These are phyloP conservation scores for Botrytis squamosa DNA, from an alignment of 2,329 filamentous ascomycete genomes.

Conservation along the genomic window DNA sequence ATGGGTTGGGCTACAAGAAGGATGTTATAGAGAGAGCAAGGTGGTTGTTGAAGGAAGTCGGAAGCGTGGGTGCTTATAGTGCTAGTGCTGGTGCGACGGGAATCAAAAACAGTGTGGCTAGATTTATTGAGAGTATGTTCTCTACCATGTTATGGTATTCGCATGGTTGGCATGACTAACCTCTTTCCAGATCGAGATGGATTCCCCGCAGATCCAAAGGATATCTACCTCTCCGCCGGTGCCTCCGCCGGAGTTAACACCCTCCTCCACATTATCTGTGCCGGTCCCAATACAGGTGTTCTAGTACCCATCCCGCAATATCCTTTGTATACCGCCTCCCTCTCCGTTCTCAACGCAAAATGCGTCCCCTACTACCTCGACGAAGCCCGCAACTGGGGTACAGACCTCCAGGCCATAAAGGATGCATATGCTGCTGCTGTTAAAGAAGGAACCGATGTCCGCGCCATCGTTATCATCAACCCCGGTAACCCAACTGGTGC, in stretches of 20 bases:
- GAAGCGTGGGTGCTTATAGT: constrained; percentile 94
- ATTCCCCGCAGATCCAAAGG: constrained; percentile 73
- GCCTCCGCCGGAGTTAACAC: constrained; percentile 95
- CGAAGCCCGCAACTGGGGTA: constrained; percentile 83
- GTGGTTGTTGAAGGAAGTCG: constrained; percentile 76
- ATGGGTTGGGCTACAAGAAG: constrained; percentile 77
- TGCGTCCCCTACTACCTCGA: constrained; percentile 94
- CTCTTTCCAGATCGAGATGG: constrained; percentile 69
- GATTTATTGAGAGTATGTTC: constrained; percentile 80
- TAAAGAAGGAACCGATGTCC: constrained; percentile 77
- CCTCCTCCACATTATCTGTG: constrained; percentile 84
- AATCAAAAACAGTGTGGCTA: constrained; percentile 85
- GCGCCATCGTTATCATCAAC: constrained; percentile 96
- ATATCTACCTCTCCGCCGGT: constrained; percentile 88
- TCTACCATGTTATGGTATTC: neutral
- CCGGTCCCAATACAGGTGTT: constrained; percentile 72
- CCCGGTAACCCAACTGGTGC: constrained; percentile 96
- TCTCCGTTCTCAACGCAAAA: constrained; percentile 78
- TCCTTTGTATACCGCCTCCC: constrained; percentile 92
- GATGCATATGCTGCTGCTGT: constrained; percentile 71
- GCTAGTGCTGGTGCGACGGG: constrained; percentile 85
- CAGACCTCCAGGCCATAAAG: constrained; percentile 76
- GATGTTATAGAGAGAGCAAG: constrained; percentile 85
- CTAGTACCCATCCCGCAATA: constrained; percentile 97
- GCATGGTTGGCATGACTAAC: constrained; percentile 19